Percentiles rank a stretch among this genome's conserved stretches.
Conservation (phyloP, 192 early-diverging fungal genomes). For the Lunasporangiospora selenospora region DNA sequence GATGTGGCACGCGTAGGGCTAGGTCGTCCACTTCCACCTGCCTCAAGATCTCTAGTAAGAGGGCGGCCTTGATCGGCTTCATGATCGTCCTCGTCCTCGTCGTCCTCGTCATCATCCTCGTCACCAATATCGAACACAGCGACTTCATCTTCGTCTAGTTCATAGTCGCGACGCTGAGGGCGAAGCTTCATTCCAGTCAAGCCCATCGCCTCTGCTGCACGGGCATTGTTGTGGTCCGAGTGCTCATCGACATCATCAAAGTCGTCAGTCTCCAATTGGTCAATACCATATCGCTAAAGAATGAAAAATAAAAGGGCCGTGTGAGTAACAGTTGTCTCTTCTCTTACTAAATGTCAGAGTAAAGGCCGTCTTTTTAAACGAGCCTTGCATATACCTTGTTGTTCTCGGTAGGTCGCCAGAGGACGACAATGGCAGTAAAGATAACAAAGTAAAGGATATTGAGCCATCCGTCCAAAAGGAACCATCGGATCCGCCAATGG, state of each 20-base stretch:
- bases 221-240: conserved; percentile 65
- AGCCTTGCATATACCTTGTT: no score
- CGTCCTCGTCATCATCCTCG: conserved; percentile 68
- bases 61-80: conserved; percentile 20
- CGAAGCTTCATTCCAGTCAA: conserved; percentile 57
- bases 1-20: conserved; percentile 9
- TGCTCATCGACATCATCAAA: conserved; percentile 75
- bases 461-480: conserved; percentile 91
- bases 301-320: background rate
- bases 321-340: background rate
- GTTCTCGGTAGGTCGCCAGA: conserved; percentile 93
- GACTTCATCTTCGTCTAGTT: conserved; percentile 51
- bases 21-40: conserved; percentile 11
- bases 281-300: conserved; percentile 80
- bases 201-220: conserved; percentile 51
- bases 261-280: conserved; percentile 70
- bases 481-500: conserved; percentile 89
- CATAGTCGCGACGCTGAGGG: conserved; percentile 30
- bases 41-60: background rate
- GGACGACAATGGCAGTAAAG: conserved; percentile 77
- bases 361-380: no score
- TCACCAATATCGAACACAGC: conserved; percentile 70
- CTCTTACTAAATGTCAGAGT: conserved; percentile 4
- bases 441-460: conserved; percentile 89
- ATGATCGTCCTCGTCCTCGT: conserved; percentile 46